Percentiles rank a stretch among this genome's conserved stretches.
These are phyloP conservation scores for Gentiana straminea DNA, from an alignment of 257 asterid genomes.

Conservation along the genomic window DNA sequence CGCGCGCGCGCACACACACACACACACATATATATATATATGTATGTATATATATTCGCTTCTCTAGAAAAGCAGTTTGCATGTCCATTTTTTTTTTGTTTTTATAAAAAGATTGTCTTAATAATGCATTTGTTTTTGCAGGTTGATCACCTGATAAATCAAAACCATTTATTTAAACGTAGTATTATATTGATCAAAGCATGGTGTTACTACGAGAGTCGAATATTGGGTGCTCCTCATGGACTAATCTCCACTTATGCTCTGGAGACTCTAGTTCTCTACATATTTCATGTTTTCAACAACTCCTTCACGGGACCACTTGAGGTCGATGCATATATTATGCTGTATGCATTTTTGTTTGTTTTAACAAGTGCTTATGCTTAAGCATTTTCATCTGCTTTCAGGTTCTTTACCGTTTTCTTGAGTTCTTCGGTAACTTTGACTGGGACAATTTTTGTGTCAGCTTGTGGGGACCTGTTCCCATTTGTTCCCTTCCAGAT, in stretches of 20 bases:
- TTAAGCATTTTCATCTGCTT: constrained; percentile 19
- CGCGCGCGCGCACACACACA: too few species aligned
- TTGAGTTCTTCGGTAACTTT: constrained; percentile 90
- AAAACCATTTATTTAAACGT: constrained; percentile 28
- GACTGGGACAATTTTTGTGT: constrained; percentile 94
- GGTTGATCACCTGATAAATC: constrained; percentile 71
- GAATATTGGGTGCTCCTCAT: constrained; percentile 18
- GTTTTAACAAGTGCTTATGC: constrained; percentile 8
- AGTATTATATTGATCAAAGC: too few species aligned
- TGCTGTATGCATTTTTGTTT: constrained; percentile 7
- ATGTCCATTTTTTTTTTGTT: neutral
- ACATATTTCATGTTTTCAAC: constrained; percentile 14
- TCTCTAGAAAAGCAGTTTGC: neutral
- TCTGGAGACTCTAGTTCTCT: too few species aligned
- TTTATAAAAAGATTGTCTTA: neutral
- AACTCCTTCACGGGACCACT: constrained; percentile 86
- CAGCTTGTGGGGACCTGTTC: constrained; percentile 97
- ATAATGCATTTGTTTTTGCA: constrained; percentile 20
- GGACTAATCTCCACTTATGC: too few species aligned
- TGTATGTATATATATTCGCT: neutral
- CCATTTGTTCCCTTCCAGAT: constrained; percentile 71
- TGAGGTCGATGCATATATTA: constrained; percentile 43
- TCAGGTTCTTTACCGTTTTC: constrained; percentile 85
- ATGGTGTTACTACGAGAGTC: too few species aligned
- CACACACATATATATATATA: too few species aligned